Evolutionary conservation across 1,139 yeast genomes (phyloP).

Genomic region (Hemisphaericaspora subhashii): DNA sequence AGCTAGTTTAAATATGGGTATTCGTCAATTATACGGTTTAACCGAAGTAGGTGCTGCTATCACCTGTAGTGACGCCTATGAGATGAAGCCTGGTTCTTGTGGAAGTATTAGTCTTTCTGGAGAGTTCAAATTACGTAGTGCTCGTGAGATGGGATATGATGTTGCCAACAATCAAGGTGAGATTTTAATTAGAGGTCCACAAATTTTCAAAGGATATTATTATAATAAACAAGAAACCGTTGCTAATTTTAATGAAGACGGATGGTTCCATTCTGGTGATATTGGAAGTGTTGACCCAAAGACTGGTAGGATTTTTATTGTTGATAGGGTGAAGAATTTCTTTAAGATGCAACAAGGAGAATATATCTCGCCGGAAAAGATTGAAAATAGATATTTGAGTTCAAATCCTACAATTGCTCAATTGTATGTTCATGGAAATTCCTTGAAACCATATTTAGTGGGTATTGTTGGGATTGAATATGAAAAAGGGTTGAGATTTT

Average conservation of each 20-base stretch:
- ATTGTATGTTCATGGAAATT: conserved; percentile 51
- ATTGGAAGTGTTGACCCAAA: conserved; percentile 30
- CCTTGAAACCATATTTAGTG: conserved; percentile 55
- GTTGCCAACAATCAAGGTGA: conserved; percentile 29
- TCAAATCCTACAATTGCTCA: conserved; percentile 29
- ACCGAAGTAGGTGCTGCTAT: conserved; percentile 41
- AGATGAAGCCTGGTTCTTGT: conserved; percentile 35
- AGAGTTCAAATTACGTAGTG: conserved; percentile 28
- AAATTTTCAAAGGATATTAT: conserved; percentile 30
- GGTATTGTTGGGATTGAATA: conserved; percentile 57
- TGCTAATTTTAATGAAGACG: conserved; percentile 21
- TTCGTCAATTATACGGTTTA: conserved; percentile 38
- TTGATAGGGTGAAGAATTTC: conserved; percentile 41
- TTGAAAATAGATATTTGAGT: conserved; percentile 34
- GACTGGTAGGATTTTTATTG: conserved; percentile 28
- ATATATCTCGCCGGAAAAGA: conserved; percentile 36
- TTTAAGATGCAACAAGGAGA: conserved; percentile 44
- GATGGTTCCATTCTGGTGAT: conserved; percentile 43
- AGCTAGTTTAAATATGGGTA: conserved; percentile 34
- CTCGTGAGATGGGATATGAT: conserved; percentile 29
- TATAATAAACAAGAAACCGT: conserved; percentile 27
- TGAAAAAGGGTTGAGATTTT: conserved; percentile 20
- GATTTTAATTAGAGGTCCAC: conserved; percentile 32
- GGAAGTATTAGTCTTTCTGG: conserved; percentile 30
- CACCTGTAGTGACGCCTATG: conserved; percentile 27